Base-by-base conservation (phyloP, 1,284 basidiomycete species). In the Phylloboletellus chloephorus region DNA sequence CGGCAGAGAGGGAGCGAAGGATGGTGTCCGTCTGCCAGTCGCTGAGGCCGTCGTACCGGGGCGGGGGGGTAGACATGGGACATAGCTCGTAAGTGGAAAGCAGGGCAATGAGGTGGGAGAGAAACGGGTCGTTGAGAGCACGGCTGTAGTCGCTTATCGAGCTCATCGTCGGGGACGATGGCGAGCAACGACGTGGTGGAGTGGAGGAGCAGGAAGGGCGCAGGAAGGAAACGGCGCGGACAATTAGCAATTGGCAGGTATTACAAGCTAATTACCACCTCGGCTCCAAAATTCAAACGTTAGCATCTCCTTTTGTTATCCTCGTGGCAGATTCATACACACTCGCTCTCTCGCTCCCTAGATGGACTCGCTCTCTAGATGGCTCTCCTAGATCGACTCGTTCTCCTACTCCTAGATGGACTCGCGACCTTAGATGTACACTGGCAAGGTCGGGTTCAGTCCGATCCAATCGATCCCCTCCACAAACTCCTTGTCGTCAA, bases 401-500 rank as follows among this genome's bases (percentile, higher is more conserved):
- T n/a, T n/a, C n/a, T n/a, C n/a, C n/a, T n/a, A n/a, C n/a, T n/a
- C n/a, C n/a, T n/a, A n/a, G n/a, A n/a, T n/a, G n/a, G n/a, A n/a
- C n/a, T n/a, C n/a, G n/a, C n/a, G n/a, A n/a, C n/a, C 37, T 36
- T 44, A 88, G 41, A 88, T 79, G 56, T 83, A 88, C 45, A 88
- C 78, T 0, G 83, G 84, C 40, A 88, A 62, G 5, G 82, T 81
- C 8, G 86, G 85, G 63, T 88, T 82, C 21, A 87, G 64, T 2
- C 73, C 79, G n/a, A 56, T 65, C 86, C 86, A 88, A 42, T 84
- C 80, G 1, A 76, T 66, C 1, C 79, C 80, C 46, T 74, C 71
- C n/a, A 79, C 75, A 46, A 89, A 78, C 2, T 78, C 76, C 47
- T 78, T 78, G 49, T 90, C 76, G 44, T 89, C 84, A 41, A 85